Percentiles rank a stretch among this genome's conserved stretches.
Evolutionary conservation across 2,329 filamentous ascomycete species (phyloP).

Genomic region (Exophiala bonariae): DNA sequence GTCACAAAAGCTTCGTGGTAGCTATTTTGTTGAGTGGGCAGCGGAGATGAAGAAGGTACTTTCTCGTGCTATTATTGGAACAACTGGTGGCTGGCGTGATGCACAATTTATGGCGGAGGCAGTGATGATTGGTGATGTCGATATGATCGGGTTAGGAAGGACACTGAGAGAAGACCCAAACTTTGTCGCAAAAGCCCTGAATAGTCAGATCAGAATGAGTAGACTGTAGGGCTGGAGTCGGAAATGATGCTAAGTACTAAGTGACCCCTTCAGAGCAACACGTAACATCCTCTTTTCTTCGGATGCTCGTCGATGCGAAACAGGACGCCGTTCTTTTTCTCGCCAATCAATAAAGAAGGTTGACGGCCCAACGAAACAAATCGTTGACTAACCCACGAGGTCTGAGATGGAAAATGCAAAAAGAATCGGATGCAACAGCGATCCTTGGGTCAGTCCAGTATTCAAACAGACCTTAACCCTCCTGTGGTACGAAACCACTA

Average conservation of each 20-base stretch:
- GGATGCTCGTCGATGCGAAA: too few relatives aligned
- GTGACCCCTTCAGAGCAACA: too few relatives aligned
- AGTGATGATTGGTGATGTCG: conserved; percentile 46
- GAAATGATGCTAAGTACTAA: background rate
- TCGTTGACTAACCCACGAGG: too few relatives aligned
- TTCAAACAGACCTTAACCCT: too few relatives aligned
- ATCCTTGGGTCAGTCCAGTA: too few relatives aligned
- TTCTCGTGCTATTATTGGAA: conserved; percentile 22
- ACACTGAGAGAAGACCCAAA: conserved; percentile 29
- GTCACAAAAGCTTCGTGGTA: conserved; percentile 7
- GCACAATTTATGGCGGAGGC: conserved; percentile 52
- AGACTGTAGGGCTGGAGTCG: conserved; percentile 1
- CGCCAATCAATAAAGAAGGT: too few relatives aligned
- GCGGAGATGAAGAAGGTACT: conserved; percentile 9
- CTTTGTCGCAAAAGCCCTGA: conserved; percentile 26
- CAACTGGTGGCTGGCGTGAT: conserved; percentile 65
- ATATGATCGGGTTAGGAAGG: conserved; percentile 51
- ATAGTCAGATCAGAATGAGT: conserved; percentile 20
- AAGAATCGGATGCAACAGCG: too few relatives aligned
- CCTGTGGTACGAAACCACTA: too few relatives aligned
- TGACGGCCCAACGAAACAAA: too few relatives aligned
- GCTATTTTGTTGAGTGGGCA: conserved; percentile 10
- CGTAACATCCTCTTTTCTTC: too few relatives aligned
- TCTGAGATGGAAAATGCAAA: too few relatives aligned
- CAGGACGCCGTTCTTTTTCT: too few relatives aligned